Evolutionary conservation across 768 basidiomycete species (phyloP), one percentile per base, ranked within the genome.

Genomic region (Trametes cubensis): DNA sequence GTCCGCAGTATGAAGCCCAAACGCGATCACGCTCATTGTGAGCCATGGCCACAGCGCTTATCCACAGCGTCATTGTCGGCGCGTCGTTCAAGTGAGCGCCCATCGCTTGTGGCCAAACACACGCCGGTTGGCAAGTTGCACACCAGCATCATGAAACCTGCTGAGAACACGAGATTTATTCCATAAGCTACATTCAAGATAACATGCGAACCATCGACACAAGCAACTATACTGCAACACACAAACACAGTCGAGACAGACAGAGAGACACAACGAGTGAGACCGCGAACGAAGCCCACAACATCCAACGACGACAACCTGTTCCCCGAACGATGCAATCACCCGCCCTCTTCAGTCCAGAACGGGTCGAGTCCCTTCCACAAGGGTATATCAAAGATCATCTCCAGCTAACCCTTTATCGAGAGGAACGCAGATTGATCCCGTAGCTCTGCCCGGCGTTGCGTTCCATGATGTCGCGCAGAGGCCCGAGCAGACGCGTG

Each of bases 391-490:
- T 52, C 55, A 52, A 60, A 6, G 34, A 55, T 48, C 26, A 56
- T 25, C 44, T 26, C 55, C 34, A 30, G 15, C n/a, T n/a, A 21
- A n/a, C 49, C 26, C 46, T 54, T 66, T 64, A 67, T n/a, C 63
- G 65, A 38, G 58, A 58, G 30, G 25, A 39, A 18, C 54, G 54
- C 61, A 62, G 17, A 17, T 51, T 59, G 47, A 65, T 57, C 18
- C 62, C 82, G 72, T 92, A 92, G 51, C 79, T 81, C 71, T 90
- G 88, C 21, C 88, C 90, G n/a, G 92, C 89, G 70, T 88, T 85
- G 67, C 93, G 85, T 71, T 94, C 92, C 92, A 95, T 94, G 71
- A 94, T 88, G 74, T 95, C 95, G 62, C 92, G 86, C 65, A 96
- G 78, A 21, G 95, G 94, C 4, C 96, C 96, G 34, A 99, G 85